Percentiles rank a stretch among this genome's conserved stretches.
phyloP scores from a whole-genome alignment of 2,329 filamentous ascomycete species.

The Monosporascus sp. region DNA sequence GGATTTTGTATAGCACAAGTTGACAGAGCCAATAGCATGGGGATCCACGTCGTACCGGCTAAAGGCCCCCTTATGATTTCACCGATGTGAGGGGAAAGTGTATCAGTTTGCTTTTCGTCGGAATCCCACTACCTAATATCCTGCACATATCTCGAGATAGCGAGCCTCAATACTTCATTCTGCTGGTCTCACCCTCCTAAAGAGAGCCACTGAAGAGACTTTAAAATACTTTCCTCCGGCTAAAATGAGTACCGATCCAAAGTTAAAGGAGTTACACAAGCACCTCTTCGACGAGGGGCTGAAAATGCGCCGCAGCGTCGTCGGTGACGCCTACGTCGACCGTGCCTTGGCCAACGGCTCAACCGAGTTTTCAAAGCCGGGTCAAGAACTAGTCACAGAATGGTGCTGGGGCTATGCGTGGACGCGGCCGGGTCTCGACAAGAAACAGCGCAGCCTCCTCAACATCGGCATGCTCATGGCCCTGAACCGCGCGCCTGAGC shows the following conservation, averaged over 20 bases:
- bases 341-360: slow-evolving; percentile 48
- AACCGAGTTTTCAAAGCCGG: slow-evolving; percentile 53
- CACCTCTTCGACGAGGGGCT: slow-evolving; percentile 56
- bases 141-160: no score
- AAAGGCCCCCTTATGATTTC: no score
- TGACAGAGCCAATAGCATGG: no score
- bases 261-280: slow-evolving; percentile 36
- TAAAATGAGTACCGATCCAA: slow-evolving; percentile 18
- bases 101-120: no score
- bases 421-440: slow-evolving; percentile 56
- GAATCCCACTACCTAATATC: no score
- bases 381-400: slow-evolving; percentile 59
- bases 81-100: no score
- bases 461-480: slow-evolving; percentile 58
- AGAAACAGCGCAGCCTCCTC: slow-evolving; percentile 55
- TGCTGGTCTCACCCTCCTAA: no score
- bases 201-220: no score
- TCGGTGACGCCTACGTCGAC: slow-evolving; percentile 57
- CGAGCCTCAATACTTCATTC: no score
- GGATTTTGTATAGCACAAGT: no score
- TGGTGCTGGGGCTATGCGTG: slow-evolving; percentile 60
- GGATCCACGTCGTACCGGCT: no score
- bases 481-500: slow-evolving; percentile 52
- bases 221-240: not conserved
- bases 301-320: slow-evolving; percentile 52